Evolutionary conservation across 106 monocot species (phyloP), one percentile per base, ranked within the genome.

Genomic region (Gastrodia elata): DNA sequence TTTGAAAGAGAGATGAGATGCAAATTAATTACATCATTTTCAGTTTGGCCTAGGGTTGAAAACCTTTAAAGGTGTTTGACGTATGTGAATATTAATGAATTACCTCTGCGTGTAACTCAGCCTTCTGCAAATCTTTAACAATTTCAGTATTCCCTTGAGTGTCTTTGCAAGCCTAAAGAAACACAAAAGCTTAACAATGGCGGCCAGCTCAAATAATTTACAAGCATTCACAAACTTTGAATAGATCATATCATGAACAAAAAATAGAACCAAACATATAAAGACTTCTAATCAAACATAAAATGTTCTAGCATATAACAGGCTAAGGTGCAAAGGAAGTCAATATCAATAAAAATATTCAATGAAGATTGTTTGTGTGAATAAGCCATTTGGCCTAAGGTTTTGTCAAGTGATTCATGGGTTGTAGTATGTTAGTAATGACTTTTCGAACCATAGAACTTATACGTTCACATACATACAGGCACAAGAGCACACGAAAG

Each of bases 31-130:
- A n/a, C 67, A 37, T 36, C 36, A 38, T 14, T 33, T 32, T n/a
- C 32, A 11, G 14, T 33, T 34, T 65, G 13, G 34, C 35, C 65
- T 3, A 65, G 35, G 35, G 14, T 38, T 67, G 38, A 25, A 74
- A 42, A 18, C 5, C 33, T 11, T 38, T 43, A 34, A 8, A 40
- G 22, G 58, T 28, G n/a, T n/a, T n/a, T n/a, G n/a, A n/a, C n/a
- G n/a, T n/a, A n/a, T n/a, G n/a, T n/a, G n/a, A n/a, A 39, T 57
- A 55, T 68, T 3, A 67, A 77, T 52, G 20, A 42, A 39, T 37
- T 72, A 84, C 84, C 84, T 81, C 77, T 65, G 26, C 55, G 55
- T 26, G 35, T 56, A 85, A 65, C 41, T 68, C 67, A 75, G 18
- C 14, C 75, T 72, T 71, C 24, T 78, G 55, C 30, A 78, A 40